These are phyloP conservation scores for Mycena vulgaris DNA, from an alignment of 768 basidiomycete species.

Conservation along the genomic window DNA sequence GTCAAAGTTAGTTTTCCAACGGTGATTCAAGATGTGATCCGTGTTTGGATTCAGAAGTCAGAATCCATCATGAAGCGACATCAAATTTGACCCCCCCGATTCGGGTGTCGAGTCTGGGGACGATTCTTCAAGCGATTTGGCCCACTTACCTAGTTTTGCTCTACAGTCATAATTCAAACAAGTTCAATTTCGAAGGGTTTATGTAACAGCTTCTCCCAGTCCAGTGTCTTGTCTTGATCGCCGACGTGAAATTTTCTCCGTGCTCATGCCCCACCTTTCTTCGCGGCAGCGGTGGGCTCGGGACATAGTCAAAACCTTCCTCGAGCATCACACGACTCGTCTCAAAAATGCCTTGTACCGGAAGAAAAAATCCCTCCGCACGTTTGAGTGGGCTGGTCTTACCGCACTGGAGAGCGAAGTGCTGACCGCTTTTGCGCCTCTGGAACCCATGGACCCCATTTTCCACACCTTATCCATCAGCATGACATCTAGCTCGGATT, in stretches of 20 bases:
- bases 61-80: background rate
- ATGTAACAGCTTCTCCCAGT: too few species aligned
- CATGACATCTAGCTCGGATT: background rate
- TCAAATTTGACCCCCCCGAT: background rate
- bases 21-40: too few species aligned
- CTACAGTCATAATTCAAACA: too few species aligned
- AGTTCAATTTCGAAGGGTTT: too few species aligned
- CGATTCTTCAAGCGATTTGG: too few species aligned
- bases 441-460: too few species aligned
- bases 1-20: too few species aligned
- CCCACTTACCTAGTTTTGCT: too few species aligned
- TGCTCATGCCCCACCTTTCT: conserved; percentile 11
- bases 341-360: background rate
- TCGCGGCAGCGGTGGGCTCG: background rate
- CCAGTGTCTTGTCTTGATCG: too few species aligned
- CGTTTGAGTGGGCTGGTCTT: background rate
- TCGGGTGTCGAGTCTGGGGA: background rate
- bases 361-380: background rate
- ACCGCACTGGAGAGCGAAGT: background rate
- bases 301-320: conserved; percentile 7
- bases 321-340: background rate
- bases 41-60: too few species aligned
- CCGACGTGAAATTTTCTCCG: too few species aligned
- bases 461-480: background rate
- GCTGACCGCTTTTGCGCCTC: background rate